phyloP scores from a whole-genome alignment of 306 rosid species.

The Comarum palustre region DNA sequence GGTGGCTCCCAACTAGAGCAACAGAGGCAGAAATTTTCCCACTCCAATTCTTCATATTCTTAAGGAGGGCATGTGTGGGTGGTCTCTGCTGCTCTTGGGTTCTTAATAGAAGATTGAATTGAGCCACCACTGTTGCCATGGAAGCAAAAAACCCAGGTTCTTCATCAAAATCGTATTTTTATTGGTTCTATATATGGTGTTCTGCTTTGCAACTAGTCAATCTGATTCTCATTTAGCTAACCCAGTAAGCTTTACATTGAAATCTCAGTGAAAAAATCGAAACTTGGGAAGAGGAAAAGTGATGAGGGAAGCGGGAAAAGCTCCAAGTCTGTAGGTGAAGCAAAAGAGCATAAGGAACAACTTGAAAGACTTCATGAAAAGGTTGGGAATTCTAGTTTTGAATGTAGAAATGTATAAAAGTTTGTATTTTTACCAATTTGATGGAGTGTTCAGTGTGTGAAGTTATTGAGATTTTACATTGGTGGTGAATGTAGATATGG shows the following conservation, averaged over 20 bases:
- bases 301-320: slow-evolving; percentile 27
- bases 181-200: not conserved
- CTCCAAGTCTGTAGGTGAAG: slow-evolving; percentile 38
- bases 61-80: not conserved
- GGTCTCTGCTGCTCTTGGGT: not conserved
- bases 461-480: not conserved
- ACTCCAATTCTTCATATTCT: not conserved
- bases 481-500: not conserved
- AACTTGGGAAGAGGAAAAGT: slow-evolving; percentile 27
- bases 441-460: not conserved
- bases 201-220: not conserved
- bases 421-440: not conserved
- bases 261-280: slow-evolving; percentile 29
- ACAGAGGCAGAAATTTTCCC: not conserved
- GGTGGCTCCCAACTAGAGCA: not conserved
- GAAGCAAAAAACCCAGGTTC: slow-evolving; percentile 15
- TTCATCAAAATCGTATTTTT: not conserved
- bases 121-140: slow-evolving; percentile 6
- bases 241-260: not conserved
- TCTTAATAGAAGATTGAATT: not conserved
- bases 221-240: not conserved
- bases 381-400: slow-evolving; percentile 33
- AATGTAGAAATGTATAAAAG: not conserved
- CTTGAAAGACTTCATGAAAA: slow-evolving; percentile 59
- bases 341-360: slow-evolving; percentile 64